phyloP scores from a whole-genome alignment of 176 grass and related monocot species.

The Cocos nucifera region DNA sequence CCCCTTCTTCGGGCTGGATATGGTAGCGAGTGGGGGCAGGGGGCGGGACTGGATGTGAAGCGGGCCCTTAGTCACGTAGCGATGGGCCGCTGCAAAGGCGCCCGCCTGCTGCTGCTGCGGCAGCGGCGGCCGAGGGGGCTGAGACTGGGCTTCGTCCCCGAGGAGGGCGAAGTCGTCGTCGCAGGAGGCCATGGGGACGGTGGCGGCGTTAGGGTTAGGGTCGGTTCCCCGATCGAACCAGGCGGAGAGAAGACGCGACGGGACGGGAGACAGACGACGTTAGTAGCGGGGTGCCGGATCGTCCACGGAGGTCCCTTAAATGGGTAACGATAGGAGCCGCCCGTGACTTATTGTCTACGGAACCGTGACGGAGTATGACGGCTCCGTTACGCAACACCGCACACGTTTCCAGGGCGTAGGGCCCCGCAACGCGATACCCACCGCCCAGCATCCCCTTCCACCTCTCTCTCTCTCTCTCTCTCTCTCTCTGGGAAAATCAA shows the following conservation, averaged over 20 bases:
- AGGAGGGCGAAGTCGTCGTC: conserved; percentile 78
- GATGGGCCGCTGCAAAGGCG: conserved; percentile 21
- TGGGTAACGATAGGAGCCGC: conserved; percentile 1
- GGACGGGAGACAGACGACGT: conserved; percentile 31
- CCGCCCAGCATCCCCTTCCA: too few species aligned
- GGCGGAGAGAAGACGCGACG: conserved; percentile 14
- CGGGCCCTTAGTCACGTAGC: conserved; percentile 2
- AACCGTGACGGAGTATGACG: conserved; percentile 15
- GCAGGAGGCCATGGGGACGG: conserved; percentile 68
- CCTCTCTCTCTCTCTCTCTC: too few species aligned
- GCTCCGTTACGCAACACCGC: background rate
- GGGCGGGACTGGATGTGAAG: conserved; percentile 7
- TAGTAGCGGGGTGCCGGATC: background rate
- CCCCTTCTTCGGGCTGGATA: conserved; percentile 7
- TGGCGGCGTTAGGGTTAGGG: conserved; percentile 24
- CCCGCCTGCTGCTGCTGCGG: conserved; percentile 11
- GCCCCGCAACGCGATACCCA: background rate
- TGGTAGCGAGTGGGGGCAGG: background rate
- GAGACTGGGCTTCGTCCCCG: conserved; percentile 40
- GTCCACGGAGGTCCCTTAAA: background rate
- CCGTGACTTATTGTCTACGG: background rate
- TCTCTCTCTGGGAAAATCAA: too few species aligned
- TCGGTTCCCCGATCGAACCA: conserved; percentile 1
- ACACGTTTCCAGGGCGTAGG: background rate
- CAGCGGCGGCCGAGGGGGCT: conserved; percentile 6